Base-by-base conservation (phyloP, 257 asterid species). In the Primulina tabacum region DNA sequence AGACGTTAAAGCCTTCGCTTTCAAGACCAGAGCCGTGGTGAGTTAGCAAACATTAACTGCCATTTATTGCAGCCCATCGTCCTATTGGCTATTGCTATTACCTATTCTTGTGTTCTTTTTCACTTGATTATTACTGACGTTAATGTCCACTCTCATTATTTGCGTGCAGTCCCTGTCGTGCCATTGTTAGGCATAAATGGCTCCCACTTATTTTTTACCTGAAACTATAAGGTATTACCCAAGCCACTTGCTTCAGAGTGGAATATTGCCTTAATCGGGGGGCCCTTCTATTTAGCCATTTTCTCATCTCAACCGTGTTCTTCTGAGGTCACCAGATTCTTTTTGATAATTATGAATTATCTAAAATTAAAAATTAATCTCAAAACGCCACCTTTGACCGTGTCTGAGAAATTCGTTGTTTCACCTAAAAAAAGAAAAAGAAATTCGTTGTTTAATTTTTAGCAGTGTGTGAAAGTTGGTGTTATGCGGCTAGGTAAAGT, bases 1-100 rank as follows among this genome's bases (percentile, higher is more conserved):
- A 34, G 96, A 92, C 85, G 78, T 89, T 21, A 85, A 88, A 67
- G 78, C 85, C 68, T 87, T 92, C 67, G 94, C 98, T 76, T 77
- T 87, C 87, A 88, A 81, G 85, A 75, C 96, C 61, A 89, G 80
- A 79, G 86, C 91, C 75, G 78, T 83, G 95, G 97, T 91, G 82
- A 82, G 73, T 65, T 52, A 40, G 70, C 20, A 33, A 34, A 62
- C 52, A 67, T 72, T 78, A n/a, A 57, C 43, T 60, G 38, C 26
- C 52, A 50, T 52, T 52, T 28, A n/a, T 64, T 26, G 35, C 53
- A 24, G 4, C 12, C 38, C 29, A 17, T 26, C 20, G 17, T 38
- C 35, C 26, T 33, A 43, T 20, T 26, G 17, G 18, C 47, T 33
- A 6, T 33, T 12, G n/a, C 26, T 37, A 2, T n/a, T 6, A 28